Evolutionary conservation across 176 grass and related monocot species (phyloP).

Genomic region (Musa beccarii): DNA sequence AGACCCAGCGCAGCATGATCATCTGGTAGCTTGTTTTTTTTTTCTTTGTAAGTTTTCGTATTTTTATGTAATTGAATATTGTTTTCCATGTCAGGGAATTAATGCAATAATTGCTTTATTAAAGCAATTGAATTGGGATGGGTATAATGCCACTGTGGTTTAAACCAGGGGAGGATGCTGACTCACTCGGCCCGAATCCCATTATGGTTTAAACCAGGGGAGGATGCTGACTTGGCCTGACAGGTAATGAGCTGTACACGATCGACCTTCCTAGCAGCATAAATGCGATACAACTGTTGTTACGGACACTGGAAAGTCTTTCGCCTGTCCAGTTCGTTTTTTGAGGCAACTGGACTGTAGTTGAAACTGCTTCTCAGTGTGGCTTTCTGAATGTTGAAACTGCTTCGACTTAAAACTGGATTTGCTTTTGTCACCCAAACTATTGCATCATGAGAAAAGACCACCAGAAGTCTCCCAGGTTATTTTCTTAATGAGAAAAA

Average conservation of each 20-base stretch:
- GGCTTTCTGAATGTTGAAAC: too few relatives aligned
- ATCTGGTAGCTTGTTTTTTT: not conserved
- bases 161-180: slow-evolving; percentile 13
- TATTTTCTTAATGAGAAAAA: too few relatives aligned
- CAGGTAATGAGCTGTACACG: slow-evolving; percentile 2
- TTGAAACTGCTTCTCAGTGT: too few relatives aligned
- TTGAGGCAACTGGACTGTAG: too few relatives aligned
- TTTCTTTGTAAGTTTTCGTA: not conserved
- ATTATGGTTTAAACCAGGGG: slow-evolving; percentile 4
- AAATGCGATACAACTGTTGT: slow-evolving; percentile 4
- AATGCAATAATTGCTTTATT: slow-evolving; percentile 14
- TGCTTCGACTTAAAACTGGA: too few relatives aligned
- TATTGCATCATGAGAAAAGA: too few relatives aligned
- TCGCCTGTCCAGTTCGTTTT: slow-evolving; percentile 9
- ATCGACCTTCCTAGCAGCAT: slow-evolving; percentile 2
- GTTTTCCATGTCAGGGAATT: not conserved
- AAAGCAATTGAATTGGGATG: slow-evolving; percentile 18
- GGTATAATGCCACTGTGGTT: slow-evolving; percentile 14
- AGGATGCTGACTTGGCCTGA: slow-evolving; percentile 15
- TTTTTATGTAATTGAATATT: not conserved
- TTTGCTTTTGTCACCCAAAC: too few relatives aligned
- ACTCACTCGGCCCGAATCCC: slow-evolving; percentile 1
- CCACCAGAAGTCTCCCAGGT: too few relatives aligned
- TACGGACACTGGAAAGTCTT: slow-evolving; percentile 11
- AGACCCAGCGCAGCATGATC: too few relatives aligned